Evolutionary conservation across 2,329 filamentous ascomycete species (phyloP), one percentile per base, ranked within the genome.

Genomic region (Xylariaceae sp.): DNA sequence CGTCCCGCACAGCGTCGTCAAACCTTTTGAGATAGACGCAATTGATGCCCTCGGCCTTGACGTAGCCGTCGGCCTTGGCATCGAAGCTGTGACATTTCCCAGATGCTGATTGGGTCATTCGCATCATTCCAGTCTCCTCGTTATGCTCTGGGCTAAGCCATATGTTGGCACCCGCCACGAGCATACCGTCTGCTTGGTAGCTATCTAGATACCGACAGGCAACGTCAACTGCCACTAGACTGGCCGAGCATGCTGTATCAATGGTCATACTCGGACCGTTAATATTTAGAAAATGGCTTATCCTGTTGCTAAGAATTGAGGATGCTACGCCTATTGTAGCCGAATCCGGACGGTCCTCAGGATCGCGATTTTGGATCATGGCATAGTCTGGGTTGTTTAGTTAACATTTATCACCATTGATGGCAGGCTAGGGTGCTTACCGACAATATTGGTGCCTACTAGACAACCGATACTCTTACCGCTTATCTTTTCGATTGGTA

Each of bases 11-110:
- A 1, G 80, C 80, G 44, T 75, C 73, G 1, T 67, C 61, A 0
- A 82, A 66, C 0, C 67, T 68, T 67, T 82, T 82, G 0, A 83
- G 48, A 0, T 79, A 50, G 1, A 83, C 36, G 4, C 71, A 63
- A 2, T 63, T 74, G 2, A 75, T 65, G 0, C 76, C 80, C 56
- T 83, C 81, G 1, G 76, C 79, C 9, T 77, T 71, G 0, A 69
- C 74, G 58, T 81, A 83, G 1, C 80, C 81, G 50, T 78, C 71
- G 2, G 76, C 81, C 1, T 65, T 57, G 3, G 64, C 57, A 54
- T 80, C 78, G 50, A 75, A 79, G 1, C 64, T 66, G 24, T 69
- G 60, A 51, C 64, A 72, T 4, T 47, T 56, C 6, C 65, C 67
- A 2, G 63, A 60, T 3, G 63, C 60, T 4, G 45, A 55, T n/a